Conservation (phyloP, 2,329 filamentous ascomycete genomes). For the Huntiella savannae region DNA sequence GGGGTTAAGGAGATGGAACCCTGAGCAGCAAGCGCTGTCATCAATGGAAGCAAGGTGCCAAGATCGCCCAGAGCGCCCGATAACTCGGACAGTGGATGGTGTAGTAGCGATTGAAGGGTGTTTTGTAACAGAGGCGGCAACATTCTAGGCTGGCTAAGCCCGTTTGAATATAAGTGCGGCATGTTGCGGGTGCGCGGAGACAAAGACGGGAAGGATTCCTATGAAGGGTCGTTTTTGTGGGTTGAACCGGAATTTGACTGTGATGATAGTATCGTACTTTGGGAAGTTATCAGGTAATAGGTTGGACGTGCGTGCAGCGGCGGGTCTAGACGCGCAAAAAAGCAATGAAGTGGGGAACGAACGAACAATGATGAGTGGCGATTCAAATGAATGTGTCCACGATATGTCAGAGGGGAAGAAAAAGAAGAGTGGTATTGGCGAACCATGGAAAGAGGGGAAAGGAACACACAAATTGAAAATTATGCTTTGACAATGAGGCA, state of each 20-base stretch:
- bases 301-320: neutral
- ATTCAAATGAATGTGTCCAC: too few species aligned
- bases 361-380: too few species aligned
- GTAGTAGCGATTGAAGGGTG: constrained; percentile 24
- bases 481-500: too few species aligned
- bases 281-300: neutral
- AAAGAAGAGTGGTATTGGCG: too few species aligned
- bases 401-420: too few species aligned
- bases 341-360: neutral
- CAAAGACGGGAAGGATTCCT: neutral
- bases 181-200: constrained; percentile 3
- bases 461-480: too few species aligned
- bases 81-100: constrained; percentile 45
- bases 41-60: constrained; percentile 73
- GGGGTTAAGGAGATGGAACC: constrained; percentile 62
- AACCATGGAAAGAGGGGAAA: too few species aligned
- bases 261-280: neutral
- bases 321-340: neutral
- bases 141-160: constrained; percentile 9
- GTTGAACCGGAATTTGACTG: neutral
- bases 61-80: constrained; percentile 77
- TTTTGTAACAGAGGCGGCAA: constrained; percentile 26
- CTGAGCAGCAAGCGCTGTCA: constrained; percentile 66
- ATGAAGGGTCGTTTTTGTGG: too few species aligned
- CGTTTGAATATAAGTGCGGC: neutral